Evolutionary conservation across 2,329 filamentous ascomycete genomes (phyloP).

Genomic region (Thermochaetoides dissita): DNA sequence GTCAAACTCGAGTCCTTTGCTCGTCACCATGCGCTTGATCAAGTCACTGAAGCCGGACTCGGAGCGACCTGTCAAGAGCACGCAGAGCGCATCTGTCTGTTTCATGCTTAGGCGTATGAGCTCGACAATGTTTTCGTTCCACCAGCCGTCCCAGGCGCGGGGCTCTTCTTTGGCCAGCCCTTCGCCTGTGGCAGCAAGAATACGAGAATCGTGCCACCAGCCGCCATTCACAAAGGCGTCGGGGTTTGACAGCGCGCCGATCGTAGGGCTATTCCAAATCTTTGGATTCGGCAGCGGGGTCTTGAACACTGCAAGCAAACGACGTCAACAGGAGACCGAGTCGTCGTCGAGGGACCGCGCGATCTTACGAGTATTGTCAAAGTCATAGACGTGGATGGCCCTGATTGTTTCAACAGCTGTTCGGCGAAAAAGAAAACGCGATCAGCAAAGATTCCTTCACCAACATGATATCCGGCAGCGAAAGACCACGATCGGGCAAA

Average conservation of each 20-base stretch:
- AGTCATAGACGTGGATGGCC: constrained; percentile 86
- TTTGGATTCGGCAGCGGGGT: constrained; percentile 81
- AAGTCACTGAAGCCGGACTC: constrained; percentile 66
- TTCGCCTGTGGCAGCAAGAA: constrained; percentile 74
- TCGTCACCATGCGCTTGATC: constrained; percentile 64
- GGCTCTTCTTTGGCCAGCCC: constrained; percentile 71
- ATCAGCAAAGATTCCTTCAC: constrained; percentile 6
- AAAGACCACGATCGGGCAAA: too few relatives aligned
- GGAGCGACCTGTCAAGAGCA: constrained; percentile 75
- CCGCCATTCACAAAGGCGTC: constrained; percentile 71
- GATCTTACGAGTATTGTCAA: constrained; percentile 77
- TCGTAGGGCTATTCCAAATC: constrained; percentile 67
- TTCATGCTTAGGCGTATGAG: constrained; percentile 68
- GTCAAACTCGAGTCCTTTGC: constrained; percentile 73
- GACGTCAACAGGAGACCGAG: too few relatives aligned
- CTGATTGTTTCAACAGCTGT: constrained; percentile 52
- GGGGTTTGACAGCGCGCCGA: constrained; percentile 61
- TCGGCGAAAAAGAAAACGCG: constrained; percentile 2
- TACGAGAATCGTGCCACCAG: constrained; percentile 91
- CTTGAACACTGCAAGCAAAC: constrained; percentile 54
- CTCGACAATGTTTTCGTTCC: constrained; percentile 82
- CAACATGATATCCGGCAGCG: too few relatives aligned
- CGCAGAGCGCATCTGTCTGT: constrained; percentile 70
- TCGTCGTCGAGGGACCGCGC: too few relatives aligned
- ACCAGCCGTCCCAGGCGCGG: constrained; percentile 81